phyloP scores from a whole-genome alignment of 805 yeast species.

The Kazachstania kunashirensis region DNA sequence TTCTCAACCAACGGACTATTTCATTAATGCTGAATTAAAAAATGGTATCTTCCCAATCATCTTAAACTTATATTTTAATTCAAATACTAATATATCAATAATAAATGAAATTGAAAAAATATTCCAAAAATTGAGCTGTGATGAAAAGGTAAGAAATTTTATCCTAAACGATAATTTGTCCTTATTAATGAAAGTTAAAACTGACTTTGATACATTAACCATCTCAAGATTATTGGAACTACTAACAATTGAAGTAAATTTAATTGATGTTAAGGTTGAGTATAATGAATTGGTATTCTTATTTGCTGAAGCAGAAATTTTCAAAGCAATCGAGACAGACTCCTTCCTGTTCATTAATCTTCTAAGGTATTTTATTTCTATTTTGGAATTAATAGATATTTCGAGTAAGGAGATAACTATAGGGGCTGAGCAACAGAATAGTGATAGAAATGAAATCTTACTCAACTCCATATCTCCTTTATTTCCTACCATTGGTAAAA shows the following conservation, averaged over 20 bases:
- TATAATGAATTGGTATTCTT: slow-evolving; percentile 15
- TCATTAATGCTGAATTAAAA: slow-evolving; percentile 11
- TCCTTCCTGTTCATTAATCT: slow-evolving; percentile 19
- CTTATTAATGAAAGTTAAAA: slow-evolving; percentile 11
- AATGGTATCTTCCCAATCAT: slow-evolving; percentile 11
- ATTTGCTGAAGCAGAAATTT: slow-evolving; percentile 10
- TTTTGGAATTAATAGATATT: slow-evolving; percentile 7
- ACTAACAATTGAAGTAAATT: slow-evolving; percentile 8
- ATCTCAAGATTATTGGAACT: slow-evolving; percentile 20
- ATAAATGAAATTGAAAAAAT: slow-evolving; percentile 20
- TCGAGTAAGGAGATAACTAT: neutral
- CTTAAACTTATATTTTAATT: slow-evolving; percentile 16
- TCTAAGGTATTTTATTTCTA: slow-evolving; percentile 14
- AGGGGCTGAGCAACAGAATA: neutral
- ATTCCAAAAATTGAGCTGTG: slow-evolving; percentile 11
- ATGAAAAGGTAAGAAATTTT: slow-evolving; percentile 17
- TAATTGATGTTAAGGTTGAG: slow-evolving; percentile 10
- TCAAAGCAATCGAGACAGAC: slow-evolving; percentile 11
- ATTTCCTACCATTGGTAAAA: slow-evolving; percentile 13
- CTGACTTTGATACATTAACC: slow-evolving; percentile 9
- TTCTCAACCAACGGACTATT: slow-evolving; percentile 22
- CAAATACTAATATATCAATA: slow-evolving; percentile 13
- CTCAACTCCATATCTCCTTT: slow-evolving; percentile 8
- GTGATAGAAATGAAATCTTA: neutral
- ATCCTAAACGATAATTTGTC: slow-evolving; percentile 16